phyloP scores from a whole-genome alignment of 805 yeast species.

The Candida sithepensis region DNA sequence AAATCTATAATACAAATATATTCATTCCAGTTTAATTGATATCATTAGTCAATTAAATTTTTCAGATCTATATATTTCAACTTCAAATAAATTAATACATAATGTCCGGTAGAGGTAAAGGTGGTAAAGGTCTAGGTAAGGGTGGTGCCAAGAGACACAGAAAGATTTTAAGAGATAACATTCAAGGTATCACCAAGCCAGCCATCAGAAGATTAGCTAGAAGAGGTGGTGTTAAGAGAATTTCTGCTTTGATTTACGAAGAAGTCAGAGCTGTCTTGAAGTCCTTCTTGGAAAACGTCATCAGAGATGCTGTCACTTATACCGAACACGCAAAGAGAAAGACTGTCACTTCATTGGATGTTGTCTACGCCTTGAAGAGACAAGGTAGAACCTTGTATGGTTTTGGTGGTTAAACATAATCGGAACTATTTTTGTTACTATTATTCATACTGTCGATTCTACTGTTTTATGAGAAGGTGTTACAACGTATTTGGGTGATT shows the following conservation, averaged over 20 bases:
- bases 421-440: neutral
- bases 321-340: conserved; percentile 99
- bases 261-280: conserved; percentile 97
- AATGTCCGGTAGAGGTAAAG: conserved; percentile 99
- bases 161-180: conserved; percentile 98
- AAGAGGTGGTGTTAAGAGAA: conserved; percentile 99
- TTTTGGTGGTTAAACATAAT: conserved; percentile 87
- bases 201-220: conserved; percentile 99
- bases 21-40: neutral
- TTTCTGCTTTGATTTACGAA: conserved; percentile 97
- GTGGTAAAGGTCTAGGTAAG: conserved; percentile 99
- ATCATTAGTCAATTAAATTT: neutral
- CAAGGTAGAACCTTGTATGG: conserved; percentile 99
- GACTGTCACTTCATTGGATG: conserved; percentile 98
- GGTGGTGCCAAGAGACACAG: conserved; percentile 99
- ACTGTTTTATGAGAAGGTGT: too few relatives aligned
- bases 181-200: conserved; percentile 99
- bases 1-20: neutral
- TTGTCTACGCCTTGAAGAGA: conserved; percentile 98
- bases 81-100: conserved; percentile 19
- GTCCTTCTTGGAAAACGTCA: conserved; percentile 93
- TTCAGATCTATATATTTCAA: neutral
- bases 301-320: conserved; percentile 98
- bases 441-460: neutral
- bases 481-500: neutral